A percentile compares a stretch with the other conserved stretches of the same genome.
Conservation (phyloP, 768 basidiomycete species). For the Trametes cingulata region DNA sequence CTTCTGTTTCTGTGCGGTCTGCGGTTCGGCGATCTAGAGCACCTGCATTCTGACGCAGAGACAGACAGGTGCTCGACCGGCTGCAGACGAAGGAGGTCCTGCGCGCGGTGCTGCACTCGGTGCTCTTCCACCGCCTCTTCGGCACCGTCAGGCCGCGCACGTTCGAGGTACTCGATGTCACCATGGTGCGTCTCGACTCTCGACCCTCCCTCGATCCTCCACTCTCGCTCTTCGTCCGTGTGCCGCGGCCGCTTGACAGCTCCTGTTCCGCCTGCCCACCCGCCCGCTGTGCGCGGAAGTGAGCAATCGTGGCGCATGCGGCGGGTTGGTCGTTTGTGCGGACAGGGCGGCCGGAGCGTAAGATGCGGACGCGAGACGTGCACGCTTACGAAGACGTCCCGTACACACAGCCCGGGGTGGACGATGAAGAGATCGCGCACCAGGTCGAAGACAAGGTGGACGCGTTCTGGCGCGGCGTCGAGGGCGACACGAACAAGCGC, state of each 20-base stretch:
- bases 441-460: slow-evolving; percentile 78
- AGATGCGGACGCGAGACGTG: too few relatives aligned
- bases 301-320: too few relatives aligned
- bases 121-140: slow-evolving; percentile 82
- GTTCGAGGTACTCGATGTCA: slow-evolving; percentile 81
- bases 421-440: slow-evolving; percentile 68
- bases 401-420: slow-evolving; percentile 62
- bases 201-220: not conserved
- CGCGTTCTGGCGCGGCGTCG: slow-evolving; percentile 75
- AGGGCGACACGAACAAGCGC: slow-evolving; percentile 58
- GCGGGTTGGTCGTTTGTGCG: too few relatives aligned
- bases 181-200: slow-evolving; percentile 56
- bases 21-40: too few relatives aligned
- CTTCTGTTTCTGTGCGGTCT: too few relatives aligned
- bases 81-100: slow-evolving; percentile 73
- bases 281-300: too few relatives aligned
- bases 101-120: slow-evolving; percentile 74
- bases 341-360: too few relatives aligned
- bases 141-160: slow-evolving; percentile 75
- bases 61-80: slow-evolving; percentile 66
- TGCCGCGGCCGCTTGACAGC: too few relatives aligned
- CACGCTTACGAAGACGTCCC: too few relatives aligned
- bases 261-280: too few relatives aligned
- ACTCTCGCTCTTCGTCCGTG: too few relatives aligned
- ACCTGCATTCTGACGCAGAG: slow-evolving; percentile 19